Conservation (phyloP, 2,329 filamentous ascomycete species). For the Clathrospora elynae region DNA sequence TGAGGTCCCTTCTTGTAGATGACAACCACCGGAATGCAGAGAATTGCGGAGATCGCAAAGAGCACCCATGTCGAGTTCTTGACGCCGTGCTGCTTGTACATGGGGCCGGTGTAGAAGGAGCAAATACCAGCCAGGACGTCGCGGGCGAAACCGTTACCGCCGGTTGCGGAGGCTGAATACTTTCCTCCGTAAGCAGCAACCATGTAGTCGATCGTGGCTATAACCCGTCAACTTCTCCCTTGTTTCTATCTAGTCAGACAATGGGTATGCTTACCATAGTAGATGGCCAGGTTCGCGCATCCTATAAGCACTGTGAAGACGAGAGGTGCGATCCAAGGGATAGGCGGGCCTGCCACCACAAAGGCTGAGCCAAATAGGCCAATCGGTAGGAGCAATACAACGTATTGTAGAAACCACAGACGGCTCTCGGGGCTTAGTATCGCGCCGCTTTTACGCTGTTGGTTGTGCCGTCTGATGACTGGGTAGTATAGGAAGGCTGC, state of each 20-base stretch:
- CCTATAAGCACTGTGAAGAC: slow-evolving; percentile 62
- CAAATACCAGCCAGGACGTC: slow-evolving; percentile 75
- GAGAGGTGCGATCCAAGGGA: slow-evolving; percentile 63
- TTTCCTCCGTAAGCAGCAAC: slow-evolving; percentile 70
- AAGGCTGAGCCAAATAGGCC: slow-evolving; percentile 74
- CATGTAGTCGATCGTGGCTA: slow-evolving; percentile 80
- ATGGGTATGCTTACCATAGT: too few relatives aligned
- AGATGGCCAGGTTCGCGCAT: slow-evolving; percentile 71
- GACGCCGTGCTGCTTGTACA: slow-evolving; percentile 38
- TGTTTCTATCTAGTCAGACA: too few relatives aligned
- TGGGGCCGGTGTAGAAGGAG: slow-evolving; percentile 58
- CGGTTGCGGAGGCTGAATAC: slow-evolving; percentile 75
- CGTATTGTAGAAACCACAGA: slow-evolving; percentile 68
- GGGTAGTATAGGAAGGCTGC: slow-evolving; percentile 65
- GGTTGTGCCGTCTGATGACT: slow-evolving; percentile 54
- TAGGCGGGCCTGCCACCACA: slow-evolving; percentile 62
- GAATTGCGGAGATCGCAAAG: slow-evolving; percentile 54
- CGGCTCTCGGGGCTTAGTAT: slow-evolving; percentile 66
- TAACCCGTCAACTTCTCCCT: too few relatives aligned
- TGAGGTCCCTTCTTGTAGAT: slow-evolving; percentile 62
- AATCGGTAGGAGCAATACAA: slow-evolving; percentile 64
- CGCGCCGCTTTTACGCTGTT: slow-evolving; percentile 52
- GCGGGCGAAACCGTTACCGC: slow-evolving; percentile 75
- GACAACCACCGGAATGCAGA: slow-evolving; percentile 60
- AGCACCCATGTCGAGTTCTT: slow-evolving; percentile 50